phyloP scores from a whole-genome alignment of 345 rosid genomes.

The Isatis tinctoria region DNA sequence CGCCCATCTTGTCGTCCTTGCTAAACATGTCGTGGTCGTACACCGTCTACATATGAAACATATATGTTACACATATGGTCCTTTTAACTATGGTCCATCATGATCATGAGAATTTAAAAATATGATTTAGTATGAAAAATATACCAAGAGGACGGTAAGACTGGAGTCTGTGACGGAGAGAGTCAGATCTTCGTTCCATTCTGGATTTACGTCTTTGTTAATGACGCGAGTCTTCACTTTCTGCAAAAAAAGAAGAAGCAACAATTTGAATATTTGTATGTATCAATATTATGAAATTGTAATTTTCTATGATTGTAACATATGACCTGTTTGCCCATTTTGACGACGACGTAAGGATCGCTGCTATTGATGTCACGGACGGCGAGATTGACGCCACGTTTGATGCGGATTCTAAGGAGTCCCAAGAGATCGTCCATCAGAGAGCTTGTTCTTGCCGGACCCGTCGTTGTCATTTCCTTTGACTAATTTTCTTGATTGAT shows the following conservation, averaged over 20 bases:
- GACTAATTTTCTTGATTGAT: neutral
- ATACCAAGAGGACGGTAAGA: conserved; percentile 58
- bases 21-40: conserved; percentile 82
- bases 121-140: neutral
- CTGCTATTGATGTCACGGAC: conserved; percentile 90
- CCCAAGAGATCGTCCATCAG: conserved; percentile 73
- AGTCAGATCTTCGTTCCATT: conserved; percentile 92
- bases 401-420: conserved; percentile 66
- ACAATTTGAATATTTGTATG: neutral
- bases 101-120: too few relatives aligned
- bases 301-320: neutral
- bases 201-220: conserved; percentile 76
- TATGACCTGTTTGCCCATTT: conserved; percentile 74
- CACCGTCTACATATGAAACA: conserved; percentile 47
- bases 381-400: conserved; percentile 86
- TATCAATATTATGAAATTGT: neutral
- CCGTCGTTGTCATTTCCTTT: conserved; percentile 4
- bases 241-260: conserved; percentile 33
- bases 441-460: conserved; percentile 30
- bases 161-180: conserved; percentile 68
- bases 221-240: conserved; percentile 85
- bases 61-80: neutral
- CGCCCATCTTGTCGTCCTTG: conserved; percentile 93
- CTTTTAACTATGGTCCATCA: too few relatives aligned
- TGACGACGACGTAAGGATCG: conserved; percentile 86